Evolutionary conservation across 768 basidiomycete genomes (phyloP).

Genomic region (Boletales sp.): DNA sequence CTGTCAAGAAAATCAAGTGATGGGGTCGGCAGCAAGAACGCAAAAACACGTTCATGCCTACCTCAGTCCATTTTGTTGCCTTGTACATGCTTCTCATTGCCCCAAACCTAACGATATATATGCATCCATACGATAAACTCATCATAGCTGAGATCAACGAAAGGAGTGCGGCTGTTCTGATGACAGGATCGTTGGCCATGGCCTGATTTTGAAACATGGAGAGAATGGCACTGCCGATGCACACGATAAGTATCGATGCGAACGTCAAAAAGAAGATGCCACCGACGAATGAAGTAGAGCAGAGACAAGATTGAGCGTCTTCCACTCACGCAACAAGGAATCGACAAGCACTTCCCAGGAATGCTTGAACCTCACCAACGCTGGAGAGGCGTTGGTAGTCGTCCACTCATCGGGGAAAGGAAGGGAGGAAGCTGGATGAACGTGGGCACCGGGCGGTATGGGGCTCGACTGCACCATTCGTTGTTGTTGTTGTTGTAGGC

Average conservation of each 20-base stretch:
- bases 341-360: conserved; percentile 74
- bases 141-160: conserved; percentile 65
- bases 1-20: conserved; percentile 26
- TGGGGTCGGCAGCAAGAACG: neutral
- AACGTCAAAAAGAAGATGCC: neutral
- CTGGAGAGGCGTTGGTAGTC: conserved; percentile 50
- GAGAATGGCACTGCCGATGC: conserved; percentile 52
- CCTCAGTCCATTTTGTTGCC: conserved; percentile 72
- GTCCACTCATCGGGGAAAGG: conserved; percentile 57
- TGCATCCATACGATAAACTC: conserved; percentile 70
- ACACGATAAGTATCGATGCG: neutral
- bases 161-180: conserved; percentile 58
- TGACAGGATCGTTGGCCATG: conserved; percentile 57
- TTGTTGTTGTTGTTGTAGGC: conserved; percentile 13
- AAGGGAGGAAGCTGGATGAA: conserved; percentile 21
- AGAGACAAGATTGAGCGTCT: conserved; percentile 71
- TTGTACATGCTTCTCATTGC: conserved; percentile 71
- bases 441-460: conserved; percentile 25
- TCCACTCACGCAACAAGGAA: conserved; percentile 69
- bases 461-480: conserved; percentile 21
- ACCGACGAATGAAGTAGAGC: conserved; percentile 53
- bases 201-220: conserved; percentile 57
- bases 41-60: conserved; percentile 19
- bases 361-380: conserved; percentile 57
- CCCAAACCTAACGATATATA: conserved; percentile 69